These are phyloP conservation scores for Haematococcus sp. DNA, from an alignment of 139 green algal species.

Conservation along the genomic window DNA sequence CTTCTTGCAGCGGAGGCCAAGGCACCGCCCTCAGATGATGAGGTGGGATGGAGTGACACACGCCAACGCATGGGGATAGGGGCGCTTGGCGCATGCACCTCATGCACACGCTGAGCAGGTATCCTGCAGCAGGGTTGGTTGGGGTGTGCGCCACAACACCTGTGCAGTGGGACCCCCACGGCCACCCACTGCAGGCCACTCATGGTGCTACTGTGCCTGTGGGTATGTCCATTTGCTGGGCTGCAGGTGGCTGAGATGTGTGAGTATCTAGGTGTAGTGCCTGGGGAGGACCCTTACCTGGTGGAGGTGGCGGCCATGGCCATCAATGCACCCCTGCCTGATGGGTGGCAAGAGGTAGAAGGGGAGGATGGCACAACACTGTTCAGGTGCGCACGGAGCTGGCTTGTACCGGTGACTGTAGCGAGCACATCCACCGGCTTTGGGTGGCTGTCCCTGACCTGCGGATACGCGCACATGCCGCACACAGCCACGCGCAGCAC, in stretches of 20 bases:
- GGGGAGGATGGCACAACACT: slow-evolving; percentile 20
- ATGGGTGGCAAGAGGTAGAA: slow-evolving; percentile 39
- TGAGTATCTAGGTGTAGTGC: slow-evolving; percentile 44
- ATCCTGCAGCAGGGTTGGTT: too few species aligned
- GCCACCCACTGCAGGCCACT: neutral
- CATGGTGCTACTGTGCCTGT: too few species aligned
- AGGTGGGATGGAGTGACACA: slow-evolving; percentile 6
- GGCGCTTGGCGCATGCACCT: neutral
- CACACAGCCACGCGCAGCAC: too few species aligned
- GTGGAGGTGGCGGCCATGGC: slow-evolving; percentile 50
- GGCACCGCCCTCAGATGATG: slow-evolving; percentile 13
- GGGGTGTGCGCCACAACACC: too few species aligned
- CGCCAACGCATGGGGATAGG: too few species aligned
- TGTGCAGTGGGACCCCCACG: too few species aligned
- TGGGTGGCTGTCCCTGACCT: too few species aligned
- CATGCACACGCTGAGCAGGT: too few species aligned
- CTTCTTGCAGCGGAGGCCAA: slow-evolving; percentile 18
- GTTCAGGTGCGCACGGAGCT: slow-evolving; percentile 20
- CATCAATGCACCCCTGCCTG: slow-evolving; percentile 55
- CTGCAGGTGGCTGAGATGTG: slow-evolving; percentile 57
- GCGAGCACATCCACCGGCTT: too few species aligned
- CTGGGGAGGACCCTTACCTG: slow-evolving; percentile 40
- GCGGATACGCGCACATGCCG: too few species aligned
- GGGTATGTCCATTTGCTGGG: neutral
- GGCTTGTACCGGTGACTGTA: too few species aligned